A percentile compares a stretch with the other conserved stretches of the same genome.
These are phyloP conservation scores for Prunus salicina DNA, from an alignment of 306 rosid genomes.

Conservation along the genomic window DNA sequence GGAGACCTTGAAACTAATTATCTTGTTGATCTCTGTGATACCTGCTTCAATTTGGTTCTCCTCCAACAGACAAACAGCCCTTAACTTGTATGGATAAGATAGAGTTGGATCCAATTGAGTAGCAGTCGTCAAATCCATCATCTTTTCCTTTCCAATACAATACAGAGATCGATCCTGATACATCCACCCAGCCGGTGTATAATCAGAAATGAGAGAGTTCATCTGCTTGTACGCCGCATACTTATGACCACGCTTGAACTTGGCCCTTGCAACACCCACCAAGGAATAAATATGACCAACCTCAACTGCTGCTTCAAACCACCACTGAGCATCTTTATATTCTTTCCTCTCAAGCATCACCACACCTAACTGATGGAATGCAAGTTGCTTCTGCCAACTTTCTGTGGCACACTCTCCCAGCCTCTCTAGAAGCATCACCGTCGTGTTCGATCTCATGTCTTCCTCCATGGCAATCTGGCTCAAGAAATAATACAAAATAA, in stretches of 20 bases:
- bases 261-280: constrained; percentile 80
- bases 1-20: constrained; percentile 69
- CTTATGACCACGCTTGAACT: constrained; percentile 74
- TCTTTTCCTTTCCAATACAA: constrained; percentile 71
- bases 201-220: constrained; percentile 61
- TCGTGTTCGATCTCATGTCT: constrained; percentile 72
- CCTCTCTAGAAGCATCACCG: constrained; percentile 85
- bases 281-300: constrained; percentile 75
- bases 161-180: constrained; percentile 88
- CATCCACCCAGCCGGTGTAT: constrained; percentile 85
- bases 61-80: constrained; percentile 61
- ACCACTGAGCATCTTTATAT: constrained; percentile 67
- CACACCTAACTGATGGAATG: constrained; percentile 77
- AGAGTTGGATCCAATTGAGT: constrained; percentile 83
- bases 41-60: constrained; percentile 59
- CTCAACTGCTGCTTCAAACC: constrained; percentile 65
- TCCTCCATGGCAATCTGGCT: constrained; percentile 87
- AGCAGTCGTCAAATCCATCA: constrained; percentile 64
- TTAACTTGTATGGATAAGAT: constrained; percentile 67
- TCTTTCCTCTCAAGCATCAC: constrained; percentile 84
- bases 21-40: constrained; percentile 67
- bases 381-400: constrained; percentile 73
- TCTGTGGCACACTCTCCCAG: constrained; percentile 65
- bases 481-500: constrained; percentile 65
- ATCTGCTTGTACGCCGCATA: constrained; percentile 73